These are phyloP conservation scores for Aquilaria sinensis DNA, from an alignment of 345 rosid genomes.

Conservation along the genomic window DNA sequence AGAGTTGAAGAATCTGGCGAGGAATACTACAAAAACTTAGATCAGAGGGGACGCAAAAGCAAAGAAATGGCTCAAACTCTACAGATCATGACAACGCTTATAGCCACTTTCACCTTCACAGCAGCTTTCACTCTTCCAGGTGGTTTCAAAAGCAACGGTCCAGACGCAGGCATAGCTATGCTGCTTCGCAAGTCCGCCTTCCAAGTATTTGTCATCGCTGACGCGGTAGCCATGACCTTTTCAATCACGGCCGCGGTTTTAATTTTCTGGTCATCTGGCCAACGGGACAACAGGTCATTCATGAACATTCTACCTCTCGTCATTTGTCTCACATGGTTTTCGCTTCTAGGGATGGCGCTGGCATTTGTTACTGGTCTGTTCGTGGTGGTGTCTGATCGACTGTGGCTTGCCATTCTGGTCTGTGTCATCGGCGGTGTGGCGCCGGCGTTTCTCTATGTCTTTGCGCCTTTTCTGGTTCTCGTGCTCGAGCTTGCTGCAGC, in stretches of 20 bases:
- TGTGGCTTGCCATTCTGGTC: conserved; percentile 3
- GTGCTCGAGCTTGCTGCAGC: background rate
- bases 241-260: conserved; percentile 1
- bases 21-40: background rate
- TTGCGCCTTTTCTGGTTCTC: conserved; percentile 3
- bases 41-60: background rate
- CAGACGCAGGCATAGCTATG: conserved; percentile 1
- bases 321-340: conserved; percentile 9
- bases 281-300: background rate
- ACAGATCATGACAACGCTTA: conserved; percentile 4
- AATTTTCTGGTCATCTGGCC: background rate
- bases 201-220: conserved; percentile 1
- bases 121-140: conserved; percentile 9
- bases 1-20: background rate
- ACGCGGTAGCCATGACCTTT: conserved; percentile 10
- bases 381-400: background rate
- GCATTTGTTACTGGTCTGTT: conserved; percentile 9
- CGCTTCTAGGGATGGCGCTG: conserved; percentile 5
- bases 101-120: conserved; percentile 9
- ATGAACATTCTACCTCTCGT: conserved; percentile 9
- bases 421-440: conserved; percentile 8
- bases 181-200: conserved; percentile 1
- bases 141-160: conserved; percentile 8
- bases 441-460: conserved; percentile 7
- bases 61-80: conserved; percentile 8